Percentiles rank a stretch among this genome's conserved stretches.
Conservation (phyloP, 1,139 yeast species). For the Ogataea hybrid region DNA sequence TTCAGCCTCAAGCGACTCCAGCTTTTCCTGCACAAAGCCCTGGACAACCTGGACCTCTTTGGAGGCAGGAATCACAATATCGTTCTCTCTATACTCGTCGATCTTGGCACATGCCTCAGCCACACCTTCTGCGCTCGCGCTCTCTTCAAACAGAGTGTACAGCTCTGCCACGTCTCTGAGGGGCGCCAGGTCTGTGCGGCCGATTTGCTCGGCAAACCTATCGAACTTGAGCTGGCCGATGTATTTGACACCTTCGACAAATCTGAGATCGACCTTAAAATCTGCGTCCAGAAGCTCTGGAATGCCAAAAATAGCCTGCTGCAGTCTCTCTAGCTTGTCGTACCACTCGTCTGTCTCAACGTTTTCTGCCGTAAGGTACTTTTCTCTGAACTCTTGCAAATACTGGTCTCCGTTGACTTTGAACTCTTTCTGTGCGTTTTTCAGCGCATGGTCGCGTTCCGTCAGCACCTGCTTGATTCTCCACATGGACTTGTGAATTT, state of each 20-base stretch:
- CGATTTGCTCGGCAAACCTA: slow-evolving; percentile 36
- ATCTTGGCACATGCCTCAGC: slow-evolving; percentile 32
- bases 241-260: slow-evolving; percentile 64
- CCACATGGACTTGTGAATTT: slow-evolving; percentile 60
- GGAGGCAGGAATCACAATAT: slow-evolving; percentile 32
- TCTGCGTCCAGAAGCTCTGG: slow-evolving; percentile 48
- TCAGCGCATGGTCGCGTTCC: slow-evolving; percentile 77
- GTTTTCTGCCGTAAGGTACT: slow-evolving; percentile 57
- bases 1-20: slow-evolving; percentile 2
- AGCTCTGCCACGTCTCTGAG: slow-evolving; percentile 34
- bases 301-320: slow-evolving; percentile 79
- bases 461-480: slow-evolving; percentile 82
- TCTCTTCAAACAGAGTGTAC: slow-evolving; percentile 34
- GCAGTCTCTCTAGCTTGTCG: slow-evolving; percentile 73
- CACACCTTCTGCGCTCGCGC: slow-evolving; percentile 34
- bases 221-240: slow-evolving; percentile 66
- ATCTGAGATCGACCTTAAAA: slow-evolving; percentile 56
- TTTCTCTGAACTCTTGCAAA: slow-evolving; percentile 53
- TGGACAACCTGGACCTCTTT: slow-evolving; percentile 34
- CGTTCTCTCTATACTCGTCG: slow-evolving; percentile 32
- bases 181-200: slow-evolving; percentile 26
- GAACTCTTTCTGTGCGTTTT: slow-evolving; percentile 54
- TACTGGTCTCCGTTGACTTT: slow-evolving; percentile 44
- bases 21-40: slow-evolving; percentile 32
- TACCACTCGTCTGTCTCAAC: slow-evolving; percentile 57